Base-by-base conservation (phyloP, 2,329 filamentous ascomycete genomes). In the Fusarium sp. region DNA sequence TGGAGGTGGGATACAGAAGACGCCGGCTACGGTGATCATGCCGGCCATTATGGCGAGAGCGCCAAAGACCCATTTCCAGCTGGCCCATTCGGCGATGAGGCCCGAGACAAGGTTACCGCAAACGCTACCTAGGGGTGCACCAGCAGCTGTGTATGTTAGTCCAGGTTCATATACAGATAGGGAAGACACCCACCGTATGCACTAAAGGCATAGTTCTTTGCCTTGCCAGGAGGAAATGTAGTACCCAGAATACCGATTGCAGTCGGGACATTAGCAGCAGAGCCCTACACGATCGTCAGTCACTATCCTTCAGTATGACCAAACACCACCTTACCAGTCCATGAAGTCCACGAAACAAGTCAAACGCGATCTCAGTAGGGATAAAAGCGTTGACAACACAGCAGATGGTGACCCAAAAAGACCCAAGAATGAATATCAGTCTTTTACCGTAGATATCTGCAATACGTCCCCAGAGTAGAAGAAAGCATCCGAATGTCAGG, bases 191-290 rank as follows among this genome's bases (percentile, higher is more conserved):
- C 74, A 85, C 84, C 84, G 60, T 90, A 91, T 23, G 85, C 83
- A 37, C 86, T 87, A 69, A 92, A 92, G 2, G 89, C 89, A 74
- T 91, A 91, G 71, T 91, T 92, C 78, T 91, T 92, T 6, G 89
- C 86, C 67, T 87, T 89, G 0, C 90, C 88, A 0, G 89, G 89
- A 2, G 86, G 85, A 56, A 92, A 92, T 0, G 88, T 91, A 2
- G 86, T 86, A 1, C 89, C 89, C 4, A 92, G 77, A 38, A 92
- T 92, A 0, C 90, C 90, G 72, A 92, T 87, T 0, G 90, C 90
- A 0, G 89, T 91, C 0, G 90, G 90, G 1, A 92, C 88, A 72
- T 91, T 92, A 16, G 89, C 88, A 3, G 90, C 90, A 28, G 88
- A 88, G 3, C 89, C 89, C 79, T 86, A 9, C 16, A 56, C 11